Evolutionary conservation across 257 asterid species (phyloP).

Genomic region (Solanum pimpinellifolium): DNA sequence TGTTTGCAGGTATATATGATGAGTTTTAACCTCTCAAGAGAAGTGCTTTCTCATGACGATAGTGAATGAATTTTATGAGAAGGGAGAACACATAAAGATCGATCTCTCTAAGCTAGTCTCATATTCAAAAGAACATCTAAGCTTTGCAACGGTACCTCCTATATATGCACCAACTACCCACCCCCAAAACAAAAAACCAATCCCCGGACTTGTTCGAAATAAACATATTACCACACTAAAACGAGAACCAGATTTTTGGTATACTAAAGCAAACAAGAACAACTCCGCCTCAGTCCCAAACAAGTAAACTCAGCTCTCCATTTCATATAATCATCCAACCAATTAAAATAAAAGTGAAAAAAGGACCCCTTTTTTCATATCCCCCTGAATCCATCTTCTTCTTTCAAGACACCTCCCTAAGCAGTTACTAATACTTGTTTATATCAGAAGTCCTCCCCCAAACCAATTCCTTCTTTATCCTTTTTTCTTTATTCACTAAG

Average conservation of each 20-base stretch:
- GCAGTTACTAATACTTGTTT: background rate
- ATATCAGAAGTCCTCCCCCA: background rate
- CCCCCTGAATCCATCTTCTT: background rate
- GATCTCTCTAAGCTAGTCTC: background rate
- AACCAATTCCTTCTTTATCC: background rate
- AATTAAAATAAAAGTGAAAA: background rate
- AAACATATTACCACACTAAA: background rate
- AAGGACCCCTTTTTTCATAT: background rate
- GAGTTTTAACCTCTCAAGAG: background rate
- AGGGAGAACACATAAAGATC: background rate
- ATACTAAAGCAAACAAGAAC: background rate
- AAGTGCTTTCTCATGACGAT: background rate
- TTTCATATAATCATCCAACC: background rate
- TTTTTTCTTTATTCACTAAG: background rate
- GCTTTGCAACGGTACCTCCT: background rate
- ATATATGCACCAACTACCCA: background rate
- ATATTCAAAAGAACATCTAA: background rate
- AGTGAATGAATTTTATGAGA: background rate
- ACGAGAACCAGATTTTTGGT: background rate
- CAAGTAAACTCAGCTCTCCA: background rate
- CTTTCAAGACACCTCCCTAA: background rate
- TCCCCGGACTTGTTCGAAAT: background rate
- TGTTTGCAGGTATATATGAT: slow-evolving; percentile 18
- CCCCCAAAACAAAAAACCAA: background rate
- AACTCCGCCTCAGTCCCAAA: background rate